Conservation (phyloP, 192 early-diverging fungal genomes). For the Backusella parvicylindrica region DNA sequence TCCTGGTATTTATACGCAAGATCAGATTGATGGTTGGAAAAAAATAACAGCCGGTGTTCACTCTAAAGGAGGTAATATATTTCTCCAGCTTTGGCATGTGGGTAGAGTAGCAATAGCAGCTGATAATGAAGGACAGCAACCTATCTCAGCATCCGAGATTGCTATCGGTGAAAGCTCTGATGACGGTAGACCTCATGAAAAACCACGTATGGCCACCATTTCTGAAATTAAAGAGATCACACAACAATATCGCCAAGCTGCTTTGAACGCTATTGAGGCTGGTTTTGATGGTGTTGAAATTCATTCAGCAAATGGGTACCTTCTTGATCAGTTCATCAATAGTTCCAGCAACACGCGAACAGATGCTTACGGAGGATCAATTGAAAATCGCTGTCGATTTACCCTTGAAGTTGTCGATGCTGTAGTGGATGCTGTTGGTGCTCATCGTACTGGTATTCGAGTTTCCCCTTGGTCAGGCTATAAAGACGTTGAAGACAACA, state of each 20-base stretch:
- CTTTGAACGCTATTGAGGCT: slow-evolving; percentile 68
- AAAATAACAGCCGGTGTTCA: slow-evolving; percentile 52
- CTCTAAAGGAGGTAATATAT: slow-evolving; percentile 50
- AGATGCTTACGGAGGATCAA: slow-evolving; percentile 27
- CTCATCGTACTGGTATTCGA: slow-evolving; percentile 31
- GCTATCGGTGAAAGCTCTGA: not conserved
- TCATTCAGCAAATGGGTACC: slow-evolving; percentile 90
- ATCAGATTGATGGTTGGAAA: slow-evolving; percentile 51
- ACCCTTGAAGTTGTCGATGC: slow-evolving; percentile 27
- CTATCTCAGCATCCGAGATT: slow-evolving; percentile 25
- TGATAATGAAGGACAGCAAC: not conserved
- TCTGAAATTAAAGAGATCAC: slow-evolving; percentile 4
- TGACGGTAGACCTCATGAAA: slow-evolving; percentile 3
- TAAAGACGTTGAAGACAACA: slow-evolving; percentile 30
- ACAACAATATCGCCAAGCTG: slow-evolving; percentile 35
- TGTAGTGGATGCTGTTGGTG: slow-evolving; percentile 20
- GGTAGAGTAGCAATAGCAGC: slow-evolving; percentile 2
- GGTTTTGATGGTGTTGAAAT: slow-evolving; percentile 92
- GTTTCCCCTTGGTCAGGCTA: slow-evolving; percentile 27
- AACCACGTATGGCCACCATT: slow-evolving; percentile 12
- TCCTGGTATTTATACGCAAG: slow-evolving; percentile 35
- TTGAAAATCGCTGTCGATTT: slow-evolving; percentile 27
- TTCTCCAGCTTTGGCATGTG: slow-evolving; percentile 49
- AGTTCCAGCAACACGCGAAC: slow-evolving; percentile 78
- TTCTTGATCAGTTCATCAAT: slow-evolving; percentile 80